Base-by-base conservation (phyloP, 2,329 filamentous ascomycete species). In the Fragosphaeria purpurea region DNA sequence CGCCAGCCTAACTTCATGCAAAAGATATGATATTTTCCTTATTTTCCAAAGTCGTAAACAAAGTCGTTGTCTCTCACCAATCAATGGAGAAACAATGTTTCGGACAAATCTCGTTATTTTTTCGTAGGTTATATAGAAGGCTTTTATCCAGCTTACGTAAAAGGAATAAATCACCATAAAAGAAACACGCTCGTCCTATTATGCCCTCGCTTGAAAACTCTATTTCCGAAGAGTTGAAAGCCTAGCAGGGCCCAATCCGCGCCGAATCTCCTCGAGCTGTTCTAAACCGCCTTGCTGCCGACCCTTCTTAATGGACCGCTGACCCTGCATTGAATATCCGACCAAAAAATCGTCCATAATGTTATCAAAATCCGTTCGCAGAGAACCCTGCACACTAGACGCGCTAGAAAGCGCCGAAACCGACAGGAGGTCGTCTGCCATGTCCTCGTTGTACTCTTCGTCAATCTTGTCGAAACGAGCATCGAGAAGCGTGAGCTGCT, bases 311-410 rank as follows among this genome's bases (percentile, higher is more conserved):
- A 88, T 78, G 9, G 75, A 72, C 64, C 82, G 83, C 70, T 88
- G 89, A 2, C 85, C 85, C 31, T 76, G 76, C 67, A 81, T 83
- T 8, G 79, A 79, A 62, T 87, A 85, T 37, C 74, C 82, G 7
- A 82, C 86, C 32, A 97, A 69, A 68, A 98, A 98, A 51, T 95
- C 90, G 63, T 97, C 91, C 74, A 98, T 82, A 63, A 97, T 88
- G 54, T 74, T 79, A 63, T 95, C 84, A 66, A 98, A 95, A 63
- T 96, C 90, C 40, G 76, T 72, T 44, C 88, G 75, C 39, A 88
- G 70, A 8, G 83, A 77, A 0, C 83, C 85, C 63, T 69, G 77
- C 1, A 87, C 82, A 55, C 79, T 84, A 1, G 84, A 88, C 49
- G 77, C 74, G 4, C 76, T 75, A 9, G 81, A 83, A 44, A 80